A percentile compares a stretch with the other conserved stretches of the same genome.
Conservation (phyloP, 2,329 filamentous ascomycete genomes). For the Colletotrichum chrysophilum region DNA sequence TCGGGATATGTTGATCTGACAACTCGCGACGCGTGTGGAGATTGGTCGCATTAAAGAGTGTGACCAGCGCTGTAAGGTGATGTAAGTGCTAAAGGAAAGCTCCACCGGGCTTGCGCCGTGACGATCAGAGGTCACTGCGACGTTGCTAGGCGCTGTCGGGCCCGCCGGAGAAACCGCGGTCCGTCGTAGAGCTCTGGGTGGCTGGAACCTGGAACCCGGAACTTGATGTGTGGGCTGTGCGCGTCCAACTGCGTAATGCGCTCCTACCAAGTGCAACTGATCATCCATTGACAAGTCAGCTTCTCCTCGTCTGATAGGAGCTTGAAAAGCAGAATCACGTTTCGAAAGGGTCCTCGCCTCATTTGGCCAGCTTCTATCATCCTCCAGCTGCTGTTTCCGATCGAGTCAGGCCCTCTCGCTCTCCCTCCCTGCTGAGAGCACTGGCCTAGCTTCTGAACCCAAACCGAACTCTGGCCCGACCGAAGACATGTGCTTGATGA, state of each 20-base stretch:
- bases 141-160: background rate
- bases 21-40: background rate
- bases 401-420: background rate
- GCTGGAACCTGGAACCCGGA: constrained; percentile 21
- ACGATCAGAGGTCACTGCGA: background rate
- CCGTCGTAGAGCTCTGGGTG: constrained; percentile 1
- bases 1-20: background rate
- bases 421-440: background rate
- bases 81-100: background rate
- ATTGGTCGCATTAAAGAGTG: background rate
- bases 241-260: constrained; percentile 16
- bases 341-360: background rate
- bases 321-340: background rate
- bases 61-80: background rate
- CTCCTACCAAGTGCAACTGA: constrained; percentile 1
- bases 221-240: constrained; percentile 15
- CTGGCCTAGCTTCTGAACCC: background rate
- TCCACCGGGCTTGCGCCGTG: background rate
- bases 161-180: constrained; percentile 16
- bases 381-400: background rate
- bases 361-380: background rate
- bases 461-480: constrained; percentile 15
- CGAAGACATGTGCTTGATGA: constrained; percentile 20
- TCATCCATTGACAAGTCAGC: background rate
- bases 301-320: constrained; percentile 11